These are phyloP conservation scores for Microbotryomycetes sp. DNA, from an alignment of 1,284 basidiomycete genomes.

Conservation along the genomic window DNA sequence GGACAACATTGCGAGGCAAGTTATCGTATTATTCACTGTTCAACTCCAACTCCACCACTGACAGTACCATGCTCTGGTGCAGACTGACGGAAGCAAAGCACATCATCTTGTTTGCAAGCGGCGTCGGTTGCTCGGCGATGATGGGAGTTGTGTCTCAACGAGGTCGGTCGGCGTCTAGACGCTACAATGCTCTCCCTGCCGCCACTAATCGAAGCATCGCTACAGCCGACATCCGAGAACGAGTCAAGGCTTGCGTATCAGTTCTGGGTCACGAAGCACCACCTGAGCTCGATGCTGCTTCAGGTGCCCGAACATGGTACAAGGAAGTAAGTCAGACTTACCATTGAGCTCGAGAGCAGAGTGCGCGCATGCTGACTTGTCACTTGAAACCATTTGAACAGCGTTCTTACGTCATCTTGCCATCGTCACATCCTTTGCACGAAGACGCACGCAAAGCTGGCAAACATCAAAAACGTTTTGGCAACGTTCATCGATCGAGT, in stretches of 20 bases:
- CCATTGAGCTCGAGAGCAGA: no score
- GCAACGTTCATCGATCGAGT: constrained; percentile 29
- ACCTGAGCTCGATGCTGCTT: constrained; percentile 19
- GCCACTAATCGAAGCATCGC: not conserved
- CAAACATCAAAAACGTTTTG: constrained; percentile 32
- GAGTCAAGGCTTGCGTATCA: constrained; percentile 22
- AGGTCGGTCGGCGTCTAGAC: constrained; percentile 47
- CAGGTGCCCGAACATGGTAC: constrained; percentile 26
- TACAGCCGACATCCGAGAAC: constrained; percentile 1
- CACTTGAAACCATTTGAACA: no score
- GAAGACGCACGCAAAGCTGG: constrained; percentile 27
- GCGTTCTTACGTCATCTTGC: constrained; percentile 28
- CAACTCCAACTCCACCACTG: not conserved
- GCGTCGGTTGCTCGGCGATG: constrained; percentile 67
- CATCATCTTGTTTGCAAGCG: constrained; percentile 79
- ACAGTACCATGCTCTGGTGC: not conserved
- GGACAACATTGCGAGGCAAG: constrained; percentile 87
- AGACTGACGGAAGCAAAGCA: constrained; percentile 48
- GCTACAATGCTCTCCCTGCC: no score
- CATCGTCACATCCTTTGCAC: constrained; percentile 26
- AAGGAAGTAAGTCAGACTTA: constrained; percentile 14
- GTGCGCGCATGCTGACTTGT: no score
- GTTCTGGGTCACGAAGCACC: constrained; percentile 31
- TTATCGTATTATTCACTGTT: constrained; percentile 26
- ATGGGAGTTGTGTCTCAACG: constrained; percentile 65